These are phyloP conservation scores for Penicillium flavigenum DNA, from an alignment of 495 filamentous ascomycete species.

Conservation along the genomic window DNA sequence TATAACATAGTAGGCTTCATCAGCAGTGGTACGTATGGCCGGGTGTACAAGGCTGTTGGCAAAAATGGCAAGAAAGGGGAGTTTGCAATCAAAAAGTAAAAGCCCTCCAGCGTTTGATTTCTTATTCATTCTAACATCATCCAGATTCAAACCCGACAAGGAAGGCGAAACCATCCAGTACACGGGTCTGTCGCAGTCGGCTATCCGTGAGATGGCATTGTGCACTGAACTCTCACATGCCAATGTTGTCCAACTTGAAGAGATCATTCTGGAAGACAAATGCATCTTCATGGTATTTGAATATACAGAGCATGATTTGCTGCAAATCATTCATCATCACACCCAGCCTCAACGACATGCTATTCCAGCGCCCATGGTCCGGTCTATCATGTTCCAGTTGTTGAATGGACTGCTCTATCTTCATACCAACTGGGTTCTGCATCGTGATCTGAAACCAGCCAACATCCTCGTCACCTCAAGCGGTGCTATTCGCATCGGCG, in stretches of 20 bases:
- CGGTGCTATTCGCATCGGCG: conserved; percentile 90
- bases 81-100: conserved; percentile 92
- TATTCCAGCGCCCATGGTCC: conserved; percentile 84
- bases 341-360: conserved; percentile 81
- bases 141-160: conserved; percentile 97
- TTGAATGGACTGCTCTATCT: conserved; percentile 92
- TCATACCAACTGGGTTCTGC: conserved; percentile 95
- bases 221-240: conserved; percentile 88
- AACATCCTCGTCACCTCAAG: conserved; percentile 97
- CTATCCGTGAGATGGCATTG: conserved; percentile 97
- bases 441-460: conserved; percentile 94
- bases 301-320: conserved; percentile 93
- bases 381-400: conserved; percentile 91
- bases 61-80: conserved; percentile 72
- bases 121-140: conserved; percentile 20
- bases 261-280: conserved; percentile 98
- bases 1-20: conserved; percentile 99
- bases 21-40: conserved; percentile 96
- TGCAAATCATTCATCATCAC: conserved; percentile 98
- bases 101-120: conserved; percentile 1
- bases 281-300: conserved; percentile 99
- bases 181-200: conserved; percentile 96
- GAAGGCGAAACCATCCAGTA: conserved; percentile 94
- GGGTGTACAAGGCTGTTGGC: conserved; percentile 92
- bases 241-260: conserved; percentile 87